Percentiles rank a stretch among this genome's conserved stretches.
phyloP scores from a whole-genome alignment of 805 yeast genomes.

The Groenewaldozyma tartarivorans region DNA sequence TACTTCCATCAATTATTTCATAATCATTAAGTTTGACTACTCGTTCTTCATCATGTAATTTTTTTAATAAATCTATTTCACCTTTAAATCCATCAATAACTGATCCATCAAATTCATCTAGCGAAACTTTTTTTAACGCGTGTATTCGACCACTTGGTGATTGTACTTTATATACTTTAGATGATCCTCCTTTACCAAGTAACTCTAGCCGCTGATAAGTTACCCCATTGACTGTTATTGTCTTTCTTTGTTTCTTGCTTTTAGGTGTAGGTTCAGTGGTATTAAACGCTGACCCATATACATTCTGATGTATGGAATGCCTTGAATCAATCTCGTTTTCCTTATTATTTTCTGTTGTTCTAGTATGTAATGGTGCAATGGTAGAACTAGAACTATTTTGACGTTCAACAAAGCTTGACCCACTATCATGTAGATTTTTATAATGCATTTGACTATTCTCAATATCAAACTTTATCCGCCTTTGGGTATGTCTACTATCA shows the following conservation, averaged over 20 bases:
- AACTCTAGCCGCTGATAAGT: constrained; percentile 68
- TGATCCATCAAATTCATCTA: constrained; percentile 64
- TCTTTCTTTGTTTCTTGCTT: constrained; percentile 18
- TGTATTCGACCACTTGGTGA: constrained; percentile 44
- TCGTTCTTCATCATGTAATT: constrained; percentile 49
- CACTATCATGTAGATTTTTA: background rate
- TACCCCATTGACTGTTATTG: constrained; percentile 43
- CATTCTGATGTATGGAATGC: background rate
- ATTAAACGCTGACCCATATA: background rate
- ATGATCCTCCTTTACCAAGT: constrained; percentile 86
- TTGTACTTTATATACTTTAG: constrained; percentile 78
- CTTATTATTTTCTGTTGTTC: background rate
- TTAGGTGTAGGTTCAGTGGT: background rate
- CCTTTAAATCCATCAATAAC: constrained; percentile 78
- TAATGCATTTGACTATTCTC: background rate
- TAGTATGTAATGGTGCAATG: background rate
- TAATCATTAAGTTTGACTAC: constrained; percentile 75
- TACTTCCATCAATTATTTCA: constrained; percentile 52
- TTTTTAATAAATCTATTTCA: constrained; percentile 67
- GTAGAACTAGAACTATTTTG: background rate
- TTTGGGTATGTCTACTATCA: no score
- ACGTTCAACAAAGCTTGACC: background rate
- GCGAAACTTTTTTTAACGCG: constrained; percentile 74
- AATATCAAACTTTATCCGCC: no score
- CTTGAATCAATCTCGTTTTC: background rate